Percentiles rank a stretch among this genome's conserved stretches.
Evolutionary conservation across 345 rosid genomes (phyloP).

Genomic region (Lepidium sativum): DNA sequence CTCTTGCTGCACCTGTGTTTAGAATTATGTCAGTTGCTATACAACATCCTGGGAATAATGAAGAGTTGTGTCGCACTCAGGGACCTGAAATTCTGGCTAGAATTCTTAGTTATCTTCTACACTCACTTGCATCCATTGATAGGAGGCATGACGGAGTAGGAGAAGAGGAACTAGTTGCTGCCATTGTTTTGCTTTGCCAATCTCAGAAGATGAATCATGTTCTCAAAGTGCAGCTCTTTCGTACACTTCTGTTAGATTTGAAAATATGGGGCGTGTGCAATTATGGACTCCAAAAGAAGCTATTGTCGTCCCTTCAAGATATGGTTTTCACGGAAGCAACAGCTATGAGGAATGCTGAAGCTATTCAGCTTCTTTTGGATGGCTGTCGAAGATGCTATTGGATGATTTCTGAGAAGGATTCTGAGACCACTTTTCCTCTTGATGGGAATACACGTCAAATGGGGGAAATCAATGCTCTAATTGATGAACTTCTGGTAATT

Average conservation of each 20-base stretch:
- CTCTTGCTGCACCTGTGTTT: constrained; percentile 88
- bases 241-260: constrained; percentile 81
- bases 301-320: constrained; percentile 91
- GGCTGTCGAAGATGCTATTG: constrained; percentile 99
- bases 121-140: constrained; percentile 61
- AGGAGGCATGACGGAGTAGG: constrained; percentile 60
- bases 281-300: constrained; percentile 96
- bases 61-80: constrained; percentile 63
- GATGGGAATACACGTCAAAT: constrained; percentile 57
- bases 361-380: constrained; percentile 98
- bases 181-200: constrained; percentile 87
- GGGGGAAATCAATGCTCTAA: constrained; percentile 95
- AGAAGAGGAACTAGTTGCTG: constrained; percentile 97
- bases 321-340: constrained; percentile 97
- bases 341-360: constrained; percentile 91
- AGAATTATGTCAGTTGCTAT: constrained; percentile 75
- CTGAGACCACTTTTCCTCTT: constrained; percentile 51
- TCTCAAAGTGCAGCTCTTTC: constrained; percentile 91
- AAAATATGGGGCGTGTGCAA: constrained; percentile 93
- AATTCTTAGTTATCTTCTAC: constrained; percentile 78
- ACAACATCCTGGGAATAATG: constrained; percentile 84
- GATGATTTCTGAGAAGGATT: constrained; percentile 78
- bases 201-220: constrained; percentile 76
- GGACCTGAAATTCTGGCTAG: constrained; percentile 93
- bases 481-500: constrained; percentile 95